Evolutionary conservation across 1,284 basidiomycete genomes (phyloP), one percentile per base, ranked within the genome.

Genomic region (Heterobasidion parviporum): DNA sequence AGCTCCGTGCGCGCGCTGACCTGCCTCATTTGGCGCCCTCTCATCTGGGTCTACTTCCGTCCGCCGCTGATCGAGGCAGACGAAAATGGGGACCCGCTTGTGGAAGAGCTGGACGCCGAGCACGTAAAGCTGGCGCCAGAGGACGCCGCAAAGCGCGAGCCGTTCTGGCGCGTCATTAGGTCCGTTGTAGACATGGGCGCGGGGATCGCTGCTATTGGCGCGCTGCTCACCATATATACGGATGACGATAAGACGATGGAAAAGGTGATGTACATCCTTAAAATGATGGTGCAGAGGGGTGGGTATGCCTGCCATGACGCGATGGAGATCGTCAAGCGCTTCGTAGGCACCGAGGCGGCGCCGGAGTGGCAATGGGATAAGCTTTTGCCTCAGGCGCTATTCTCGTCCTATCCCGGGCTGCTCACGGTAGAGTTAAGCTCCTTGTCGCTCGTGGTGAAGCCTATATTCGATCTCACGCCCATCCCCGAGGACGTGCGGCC

Each of bases 31-130:
- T 90, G 87, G 86, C 78, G 87, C 5, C 70, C 75, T 54, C 62
- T 86, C 55, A 70, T 74, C 8, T 86, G 87, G 87, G 77, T 74
- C 14, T 87, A 81, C 63, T 75, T 85, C 67, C 81, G 79, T 53
- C 79, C 80, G 1, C 69, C 73, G 15, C 63, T 75, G 50, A 70
- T 69, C 6, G 62, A 65, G 7, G 57, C 53, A 4, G 62, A 65
- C 7, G 62, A 63, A 0, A 61, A 62, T 35, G 63, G 15, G 15
- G 52, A 56, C 9, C 45, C 20, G 18, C 45, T 53, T 18, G 26
- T 33, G 10, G 56, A 69, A 36, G 66, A 67, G 4, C 71, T 70
- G 35, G 69, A 68, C 7, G 62, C 64, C 1, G 67, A 62, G 35
- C 61, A 69, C 9, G 58, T 56, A 16, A 58, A 59, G 43, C 65